A percentile compares a stretch with the other conserved stretches of the same genome.
phyloP scores from a whole-genome alignment of 306 rosid species.

The Quillaja saponaria region DNA sequence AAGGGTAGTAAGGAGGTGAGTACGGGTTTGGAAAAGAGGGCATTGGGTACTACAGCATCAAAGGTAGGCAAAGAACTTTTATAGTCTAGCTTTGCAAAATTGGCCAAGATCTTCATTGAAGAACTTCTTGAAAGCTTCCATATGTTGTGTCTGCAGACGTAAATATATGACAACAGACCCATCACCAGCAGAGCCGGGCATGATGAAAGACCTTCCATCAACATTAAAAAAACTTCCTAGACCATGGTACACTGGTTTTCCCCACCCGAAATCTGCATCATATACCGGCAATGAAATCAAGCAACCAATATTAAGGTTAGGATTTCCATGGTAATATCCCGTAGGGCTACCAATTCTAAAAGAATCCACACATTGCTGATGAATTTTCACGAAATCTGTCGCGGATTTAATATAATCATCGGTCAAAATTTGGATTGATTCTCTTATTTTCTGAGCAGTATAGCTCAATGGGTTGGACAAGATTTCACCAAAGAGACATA shows the following conservation, averaged over 20 bases:
- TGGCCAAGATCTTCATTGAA: not conserved
- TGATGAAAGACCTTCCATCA: conserved; percentile 12
- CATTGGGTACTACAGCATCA: too few species aligned
- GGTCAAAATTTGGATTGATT: conserved; percentile 19
- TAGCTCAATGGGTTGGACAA: conserved; percentile 3
- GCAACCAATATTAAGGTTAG: not conserved
- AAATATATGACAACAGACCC: conserved; percentile 4
- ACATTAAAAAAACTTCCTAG: not conserved
- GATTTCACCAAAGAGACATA: not conserved
- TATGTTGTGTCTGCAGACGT: conserved; percentile 4
- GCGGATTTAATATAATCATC: conserved; percentile 22
- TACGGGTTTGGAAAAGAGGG: too few species aligned
- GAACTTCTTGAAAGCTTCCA: conserved; percentile 9
- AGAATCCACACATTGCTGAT: not conserved
- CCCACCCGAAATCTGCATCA: conserved; percentile 28
- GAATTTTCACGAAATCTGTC: conserved; percentile 5
- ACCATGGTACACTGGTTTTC: conserved; percentile 12
- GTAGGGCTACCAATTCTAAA: not conserved
- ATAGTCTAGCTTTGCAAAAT: too few species aligned
- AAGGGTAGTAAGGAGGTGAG: too few species aligned
- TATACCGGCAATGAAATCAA: conserved; percentile 2
- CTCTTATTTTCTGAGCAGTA: conserved; percentile 27
- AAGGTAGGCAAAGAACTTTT: too few species aligned
- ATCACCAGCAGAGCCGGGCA: not conserved
- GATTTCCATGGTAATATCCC: conserved; percentile 12